phyloP scores from a whole-genome alignment of 2,329 filamentous ascomycete genomes.

The Diaporthe sp. region DNA sequence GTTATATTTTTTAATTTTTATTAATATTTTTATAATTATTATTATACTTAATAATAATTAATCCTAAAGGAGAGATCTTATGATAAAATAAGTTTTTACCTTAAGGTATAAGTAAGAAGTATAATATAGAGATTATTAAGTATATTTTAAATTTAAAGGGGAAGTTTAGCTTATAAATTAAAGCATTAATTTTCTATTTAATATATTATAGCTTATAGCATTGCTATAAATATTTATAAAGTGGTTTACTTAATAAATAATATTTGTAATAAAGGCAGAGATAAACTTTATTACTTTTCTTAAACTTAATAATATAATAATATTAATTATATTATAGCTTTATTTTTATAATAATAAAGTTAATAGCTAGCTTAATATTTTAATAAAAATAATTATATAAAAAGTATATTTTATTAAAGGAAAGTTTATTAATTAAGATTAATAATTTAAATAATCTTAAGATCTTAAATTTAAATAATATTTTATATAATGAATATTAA shows the following conservation, averaged over 20 bases:
- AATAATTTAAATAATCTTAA: background rate
- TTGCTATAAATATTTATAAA: background rate
- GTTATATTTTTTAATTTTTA: too few relatives aligned
- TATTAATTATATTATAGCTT: background rate
- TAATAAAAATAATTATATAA: background rate
- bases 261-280: background rate
- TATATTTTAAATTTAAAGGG: background rate
- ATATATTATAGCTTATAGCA: too few relatives aligned
- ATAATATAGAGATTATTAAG: background rate
- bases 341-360: background rate
- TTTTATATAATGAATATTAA: background rate
- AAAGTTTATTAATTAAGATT: background rate
- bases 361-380: background rate
- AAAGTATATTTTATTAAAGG: background rate
- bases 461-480: background rate
- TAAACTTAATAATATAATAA: background rate
- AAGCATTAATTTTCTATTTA: too few relatives aligned
- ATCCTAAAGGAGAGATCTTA: too few relatives aligned
- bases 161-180: background rate
- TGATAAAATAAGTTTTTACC: too few relatives aligned
- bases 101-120: too few relatives aligned
- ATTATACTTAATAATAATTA: too few relatives aligned
- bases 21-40: too few relatives aligned
- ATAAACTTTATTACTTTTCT: background rate
- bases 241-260: background rate